phyloP scores from a whole-genome alignment of 108 stramenopile species.

The Halocafeteria seosinensis region DNA sequence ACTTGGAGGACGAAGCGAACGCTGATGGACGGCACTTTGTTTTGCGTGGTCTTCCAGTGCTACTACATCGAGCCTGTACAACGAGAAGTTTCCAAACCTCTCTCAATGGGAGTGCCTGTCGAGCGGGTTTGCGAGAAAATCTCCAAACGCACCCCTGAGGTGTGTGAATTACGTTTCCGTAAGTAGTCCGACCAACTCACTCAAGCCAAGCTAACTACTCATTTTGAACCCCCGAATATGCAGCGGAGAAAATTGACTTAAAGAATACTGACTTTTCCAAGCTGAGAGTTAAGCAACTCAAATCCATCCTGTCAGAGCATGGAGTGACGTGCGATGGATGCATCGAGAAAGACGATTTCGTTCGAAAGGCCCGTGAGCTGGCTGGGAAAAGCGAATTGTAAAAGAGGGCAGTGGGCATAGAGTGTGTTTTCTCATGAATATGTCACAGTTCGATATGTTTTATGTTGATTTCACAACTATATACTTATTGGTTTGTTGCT shows the following conservation, averaged over 20 bases:
- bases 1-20: neutral
- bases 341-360: constrained; percentile 95
- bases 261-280: constrained; percentile 66
- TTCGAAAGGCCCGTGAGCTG: constrained; percentile 18
- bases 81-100: constrained; percentile 58
- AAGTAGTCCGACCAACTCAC: too few relatives aligned
- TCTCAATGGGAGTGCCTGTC: constrained; percentile 62
- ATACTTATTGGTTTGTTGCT: too few relatives aligned
- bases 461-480: too few relatives aligned
- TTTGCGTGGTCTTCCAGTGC: constrained; percentile 26
- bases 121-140: constrained; percentile 81
- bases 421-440: too few relatives aligned
- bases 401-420: too few relatives aligned
- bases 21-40: neutral
- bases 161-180: constrained; percentile 30
- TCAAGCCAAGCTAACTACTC: too few relatives aligned
- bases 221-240: too few relatives aligned
- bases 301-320: constrained; percentile 74
- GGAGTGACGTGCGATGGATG: constrained; percentile 91
- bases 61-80: constrained; percentile 95
- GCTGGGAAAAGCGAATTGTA: too few relatives aligned
- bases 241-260: constrained; percentile 44
- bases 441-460: too few relatives aligned
- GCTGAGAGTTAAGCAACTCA: constrained; percentile 88
- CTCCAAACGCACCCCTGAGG: constrained; percentile 75